Evolutionary conservation across 148 eudicot species (phyloP).

Genomic region (Simmondsia chinensis): DNA sequence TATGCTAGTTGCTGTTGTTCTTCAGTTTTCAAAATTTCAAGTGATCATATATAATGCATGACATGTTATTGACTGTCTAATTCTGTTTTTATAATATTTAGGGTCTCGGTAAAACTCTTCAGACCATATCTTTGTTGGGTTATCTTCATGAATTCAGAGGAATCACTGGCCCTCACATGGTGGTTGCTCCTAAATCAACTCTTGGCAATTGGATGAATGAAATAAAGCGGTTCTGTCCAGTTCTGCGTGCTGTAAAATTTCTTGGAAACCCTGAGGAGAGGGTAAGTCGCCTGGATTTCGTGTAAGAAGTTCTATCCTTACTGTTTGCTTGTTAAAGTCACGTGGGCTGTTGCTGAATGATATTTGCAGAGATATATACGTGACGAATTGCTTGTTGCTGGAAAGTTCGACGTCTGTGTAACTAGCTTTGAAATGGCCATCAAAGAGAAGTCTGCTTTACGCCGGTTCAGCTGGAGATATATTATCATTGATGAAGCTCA

Average conservation of each 20-base stretch:
- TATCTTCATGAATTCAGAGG: constrained; percentile 95
- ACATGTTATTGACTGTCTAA: too few relatives aligned
- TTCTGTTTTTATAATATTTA: too few relatives aligned
- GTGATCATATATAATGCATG: too few relatives aligned
- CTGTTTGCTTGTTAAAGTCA: too few relatives aligned
- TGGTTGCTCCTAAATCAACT: constrained; percentile 98
- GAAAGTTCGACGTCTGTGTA: constrained; percentile 96
- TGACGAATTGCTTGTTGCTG: constrained; percentile 82
- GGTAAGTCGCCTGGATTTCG: too few relatives aligned
- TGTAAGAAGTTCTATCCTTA: too few relatives aligned
- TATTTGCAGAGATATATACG: constrained; percentile 71
- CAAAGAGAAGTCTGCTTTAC: constrained; percentile 68
- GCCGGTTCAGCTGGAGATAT: constrained; percentile 98
- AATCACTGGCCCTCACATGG: constrained; percentile 98
- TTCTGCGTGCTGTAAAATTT: constrained; percentile 79
- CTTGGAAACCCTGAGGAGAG: constrained; percentile 96
- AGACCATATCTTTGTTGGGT: constrained; percentile 93
- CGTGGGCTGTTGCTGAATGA: constrained; percentile 1
- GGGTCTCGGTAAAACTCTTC: constrained; percentile 99
- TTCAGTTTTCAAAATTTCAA: too few relatives aligned
- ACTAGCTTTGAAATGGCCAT: constrained; percentile 99
- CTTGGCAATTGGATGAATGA: constrained; percentile 99
- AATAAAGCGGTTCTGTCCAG: constrained; percentile 86
- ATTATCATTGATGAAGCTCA: constrained; percentile 99
- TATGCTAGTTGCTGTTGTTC: too few relatives aligned